Base-by-base conservation (phyloP, 2,329 filamentous ascomycete species). In the Pseudocercospora musae region DNA sequence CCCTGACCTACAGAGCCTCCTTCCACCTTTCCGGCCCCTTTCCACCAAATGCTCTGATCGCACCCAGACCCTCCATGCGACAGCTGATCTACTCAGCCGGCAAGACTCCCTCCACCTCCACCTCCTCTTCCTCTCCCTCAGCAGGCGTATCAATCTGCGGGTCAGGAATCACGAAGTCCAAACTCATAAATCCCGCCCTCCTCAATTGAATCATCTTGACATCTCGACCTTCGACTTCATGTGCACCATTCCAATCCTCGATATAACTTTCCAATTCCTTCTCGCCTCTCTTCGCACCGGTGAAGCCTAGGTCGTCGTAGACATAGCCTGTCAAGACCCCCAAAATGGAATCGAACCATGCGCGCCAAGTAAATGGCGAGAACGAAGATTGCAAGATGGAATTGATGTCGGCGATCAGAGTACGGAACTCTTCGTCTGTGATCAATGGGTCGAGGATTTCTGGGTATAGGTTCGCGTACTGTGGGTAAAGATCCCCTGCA, bases 401-500 rank as follows among this genome's bases (percentile, higher is more conserved):
- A 72, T 99, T 99, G 58, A 98, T 83, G 71, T 88, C 90, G 62
- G 92, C 87, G 59, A 99, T 86, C 29, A 98, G 79, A 10, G 83
- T 82, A 3, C 95, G 87, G 73, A 99, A 99, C 70, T 96, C 91
- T 62, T 89, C 88, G 75, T 99, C 95, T 0, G 86, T 84, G 48
- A 99, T 79, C 31, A 93, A 86, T 0, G 92, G 91, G 68, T 97
- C 93, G 7, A 99, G 81, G 62, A 99, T 96, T 74, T 99, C 95
- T 0, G 95, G 95, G 72, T 99, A 99, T 2, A 97, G 82, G 71
- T 98, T 97, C 15, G 91, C 95, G 74, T 96, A 98, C 0, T 93
- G 92, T 0, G 95, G 95, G 1, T 93, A 94, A 27, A 96, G 80
- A 76, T 99, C 95, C 37, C 94, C 95, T 64, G 88, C 85, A 29